Evolutionary conservation across 164 flowering plant species (phyloP), one percentile per base, ranked within the genome.

Genomic region (Vitis rotundifolia): DNA sequence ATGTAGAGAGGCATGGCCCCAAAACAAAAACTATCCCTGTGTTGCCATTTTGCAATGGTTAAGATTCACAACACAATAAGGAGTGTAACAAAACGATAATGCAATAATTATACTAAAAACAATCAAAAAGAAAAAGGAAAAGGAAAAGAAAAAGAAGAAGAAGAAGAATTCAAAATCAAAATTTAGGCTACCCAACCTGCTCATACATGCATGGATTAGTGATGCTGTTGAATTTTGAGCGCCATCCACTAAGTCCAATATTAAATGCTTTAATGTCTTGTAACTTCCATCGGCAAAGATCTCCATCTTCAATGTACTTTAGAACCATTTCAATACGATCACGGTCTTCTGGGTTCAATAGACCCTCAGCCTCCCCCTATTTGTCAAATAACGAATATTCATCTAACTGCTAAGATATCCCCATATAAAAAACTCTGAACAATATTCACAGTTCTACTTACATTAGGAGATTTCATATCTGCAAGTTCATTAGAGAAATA

Each of bases 121-220:
- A 5, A 29, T 26, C 11, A 60, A 58, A 58, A 22, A 15, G 10
- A 58, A 22, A 58, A 58, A 9, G 22, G 0, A 15, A 8, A 58
- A 58, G 8, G 22, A 8, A 8, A 60, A 60, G 12, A 0, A 29
- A 10, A 60, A 29, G 31, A 59, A 22, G 11, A 22, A 8, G 26
- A 16, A 19, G 9, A 59, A 26, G 11, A 60, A 26, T 8, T 2
- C 29, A 22, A 8, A 22, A 3, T 57, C 14, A 26, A 56, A 66
- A 69, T 16, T 19, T 37, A 63, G 59, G 60, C 10, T 7, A 68
- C 55, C 64, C 63, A 53, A 94, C 99, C 99, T 95, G 90, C 31
- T 95, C 86, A 81, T 75, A 93, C 80, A 95, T 65, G 73, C 76
- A 80, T 13, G 94, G 89, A 81, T 93, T 91, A 57, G 86, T 91